Evolutionary conservation across 352 stramenopile genomes (phyloP), one percentile per base, ranked within the genome.

Genomic region (Phytophthora hibernalis): DNA sequence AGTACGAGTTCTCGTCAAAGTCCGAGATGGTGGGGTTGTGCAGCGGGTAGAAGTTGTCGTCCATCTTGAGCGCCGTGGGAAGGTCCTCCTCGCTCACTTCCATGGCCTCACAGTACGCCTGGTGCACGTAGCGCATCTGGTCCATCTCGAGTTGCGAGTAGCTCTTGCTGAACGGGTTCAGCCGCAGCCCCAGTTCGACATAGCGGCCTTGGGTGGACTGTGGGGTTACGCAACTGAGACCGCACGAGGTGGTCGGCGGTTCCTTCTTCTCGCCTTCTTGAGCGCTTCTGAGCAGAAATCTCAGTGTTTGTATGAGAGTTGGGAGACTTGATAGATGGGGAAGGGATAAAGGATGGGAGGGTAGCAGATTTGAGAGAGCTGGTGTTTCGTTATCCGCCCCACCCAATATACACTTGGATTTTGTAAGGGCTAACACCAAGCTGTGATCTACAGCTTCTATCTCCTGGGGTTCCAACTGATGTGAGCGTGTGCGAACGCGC

Each of bases 1-100:
- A 76, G 70, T 92, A 95, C 65, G 87, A 92, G 62, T 95, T 89
- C 69, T 95, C 85, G 66, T 93, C 85, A 65, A 95, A 95, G 58
- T 95, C 87, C 28, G 82, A 83, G 54, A 89, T 81, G 11, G 81
- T 86, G 16, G 87, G 87, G 54, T 85, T 83, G 65, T 92, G 90
- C 2, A 82, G 69, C 35, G 87, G 85, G 61, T 92, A 91, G 55
- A 91, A 95, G 59, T 74, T 80, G 54, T 95, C 87, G 69, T 95
- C 85, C 85, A 95, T 93, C 67, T 92, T 90, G 44, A 95, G 82
- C 58, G 89, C 83, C 49, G 83, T 82, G 26, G 87, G 87, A 58
- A 95, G 72, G 74, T 95, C 87, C 54, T 93, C 86, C 54, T 93
- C 85, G 58, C 80, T 88, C 26, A 88, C 73, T 43, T 95, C 85